A percentile compares a stretch with the other conserved stretches of the same genome.
phyloP scores from a whole-genome alignment of 768 basidiomycete species.

The Udeniomyces megalosporus region DNA sequence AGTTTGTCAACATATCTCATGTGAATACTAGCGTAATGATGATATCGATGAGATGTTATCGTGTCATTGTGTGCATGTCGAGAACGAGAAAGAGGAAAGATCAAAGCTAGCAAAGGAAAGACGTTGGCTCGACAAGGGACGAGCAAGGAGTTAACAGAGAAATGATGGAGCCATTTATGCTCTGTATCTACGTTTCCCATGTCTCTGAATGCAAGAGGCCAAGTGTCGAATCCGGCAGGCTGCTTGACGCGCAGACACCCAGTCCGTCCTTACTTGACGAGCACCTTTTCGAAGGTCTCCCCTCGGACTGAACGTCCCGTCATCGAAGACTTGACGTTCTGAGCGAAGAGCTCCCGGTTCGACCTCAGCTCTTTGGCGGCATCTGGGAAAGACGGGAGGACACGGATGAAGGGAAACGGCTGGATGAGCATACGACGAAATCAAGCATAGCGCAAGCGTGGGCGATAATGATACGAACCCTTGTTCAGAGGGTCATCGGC shows the following conservation, averaged over 20 bases:
- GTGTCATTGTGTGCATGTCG: neutral
- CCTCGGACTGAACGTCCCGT: slow-evolving; percentile 62
- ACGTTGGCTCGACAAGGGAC: neutral
- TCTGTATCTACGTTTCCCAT: too few relatives aligned
- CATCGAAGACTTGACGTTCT: slow-evolving; percentile 79
- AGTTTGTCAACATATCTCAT: too few relatives aligned
- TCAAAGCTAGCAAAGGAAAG: neutral
- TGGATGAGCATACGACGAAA: neutral
- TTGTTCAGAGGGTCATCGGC: slow-evolving; percentile 98
- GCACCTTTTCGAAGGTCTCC: slow-evolving; percentile 60
- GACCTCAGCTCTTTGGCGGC: slow-evolving; percentile 86
- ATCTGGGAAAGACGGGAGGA: slow-evolving; percentile 38
- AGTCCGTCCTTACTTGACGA: slow-evolving; percentile 16
- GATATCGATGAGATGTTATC: too few relatives aligned
- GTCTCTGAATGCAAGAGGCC: neutral
- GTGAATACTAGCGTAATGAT: too few relatives aligned
- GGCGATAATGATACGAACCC: slow-evolving; percentile 38
- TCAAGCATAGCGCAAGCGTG: neutral
- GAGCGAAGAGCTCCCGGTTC: slow-evolving; percentile 64
- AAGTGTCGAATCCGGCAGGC: too few relatives aligned
- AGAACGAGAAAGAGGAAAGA: neutral
- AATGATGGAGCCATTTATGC: too few relatives aligned
- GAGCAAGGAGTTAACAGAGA: neutral
- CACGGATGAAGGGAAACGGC: neutral
- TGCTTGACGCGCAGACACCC: too few relatives aligned